Percentiles rank a stretch among this genome's conserved stretches.
These are phyloP conservation scores for Microcos paniculata DNA, from an alignment of 345 rosid species.

Conservation along the genomic window DNA sequence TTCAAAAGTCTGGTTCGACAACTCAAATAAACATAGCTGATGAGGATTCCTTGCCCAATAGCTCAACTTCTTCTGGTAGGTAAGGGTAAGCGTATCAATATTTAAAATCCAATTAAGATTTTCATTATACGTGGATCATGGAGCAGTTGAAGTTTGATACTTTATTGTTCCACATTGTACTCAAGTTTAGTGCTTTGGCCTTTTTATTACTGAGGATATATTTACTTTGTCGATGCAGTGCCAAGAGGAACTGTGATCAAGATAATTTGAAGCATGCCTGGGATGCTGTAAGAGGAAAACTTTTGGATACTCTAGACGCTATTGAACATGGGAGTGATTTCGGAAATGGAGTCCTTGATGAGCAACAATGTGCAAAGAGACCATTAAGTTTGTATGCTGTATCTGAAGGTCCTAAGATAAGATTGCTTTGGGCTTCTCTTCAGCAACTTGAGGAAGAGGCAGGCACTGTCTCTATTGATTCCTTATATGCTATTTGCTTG, in stretches of 20 bases:
- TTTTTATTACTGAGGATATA: background rate
- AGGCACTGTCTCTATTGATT: constrained; percentile 39
- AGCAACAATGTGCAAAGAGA: constrained; percentile 40
- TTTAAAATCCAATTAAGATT: constrained; percentile 9
- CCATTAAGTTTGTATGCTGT: constrained; percentile 69
- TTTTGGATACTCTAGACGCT: constrained; percentile 65
- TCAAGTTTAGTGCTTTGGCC: constrained; percentile 5
- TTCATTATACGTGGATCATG: background rate
- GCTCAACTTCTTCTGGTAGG: constrained; percentile 78
- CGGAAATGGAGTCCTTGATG: constrained; percentile 43
- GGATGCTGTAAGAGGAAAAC: constrained; percentile 65
- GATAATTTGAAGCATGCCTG: constrained; percentile 44
- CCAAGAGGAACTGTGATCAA: constrained; percentile 38
- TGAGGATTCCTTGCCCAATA: constrained; percentile 30
- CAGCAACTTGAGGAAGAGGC: constrained; percentile 78
- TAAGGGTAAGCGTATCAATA: constrained; percentile 62
- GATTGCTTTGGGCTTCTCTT: constrained; percentile 74
- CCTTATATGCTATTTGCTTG: constrained; percentile 13
- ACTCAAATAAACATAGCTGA: constrained; percentile 27
- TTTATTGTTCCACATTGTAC: background rate
- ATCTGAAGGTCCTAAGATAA: constrained; percentile 63
- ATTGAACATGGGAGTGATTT: constrained; percentile 37
- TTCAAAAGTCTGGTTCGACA: constrained; percentile 35
- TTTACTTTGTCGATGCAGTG: constrained; percentile 31
- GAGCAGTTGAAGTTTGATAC: background rate